Percentiles rank a stretch among this genome's conserved stretches.
Evolutionary conservation across 306 rosid species (phyloP).

Genomic region (Prunus mume): DNA sequence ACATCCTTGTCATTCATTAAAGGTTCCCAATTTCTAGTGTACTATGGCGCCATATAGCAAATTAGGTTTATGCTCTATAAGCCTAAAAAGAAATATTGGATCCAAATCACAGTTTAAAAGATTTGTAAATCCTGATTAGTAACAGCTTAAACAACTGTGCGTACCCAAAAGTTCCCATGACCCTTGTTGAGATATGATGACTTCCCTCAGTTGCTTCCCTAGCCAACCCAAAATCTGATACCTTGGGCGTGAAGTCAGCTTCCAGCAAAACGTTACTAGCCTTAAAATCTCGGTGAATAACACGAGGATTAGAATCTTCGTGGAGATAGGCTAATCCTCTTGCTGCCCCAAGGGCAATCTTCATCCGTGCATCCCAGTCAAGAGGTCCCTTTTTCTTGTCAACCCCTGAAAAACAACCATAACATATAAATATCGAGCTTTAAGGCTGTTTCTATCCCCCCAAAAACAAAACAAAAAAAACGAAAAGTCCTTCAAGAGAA

Average conservation of each 20-base stretch:
- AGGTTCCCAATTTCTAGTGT: not conserved
- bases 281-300: slow-evolving; percentile 93
- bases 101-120: not conserved
- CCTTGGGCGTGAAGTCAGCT: slow-evolving; percentile 91
- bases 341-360: slow-evolving; percentile 95
- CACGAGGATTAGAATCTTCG: slow-evolving; percentile 95
- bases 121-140: not conserved
- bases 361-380: slow-evolving; percentile 89
- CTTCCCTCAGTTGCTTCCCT: slow-evolving; percentile 97
- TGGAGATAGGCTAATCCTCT: slow-evolving; percentile 98
- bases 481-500: too few relatives aligned
- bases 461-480: too few relatives aligned
- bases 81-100: not conserved
- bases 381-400: slow-evolving; percentile 71
- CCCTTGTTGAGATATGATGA: slow-evolving; percentile 78
- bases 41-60: not conserved
- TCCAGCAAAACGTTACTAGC: slow-evolving; percentile 89
- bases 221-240: slow-evolving; percentile 97
- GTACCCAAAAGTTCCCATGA: slow-evolving; percentile 99
- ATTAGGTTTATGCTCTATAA: not conserved
- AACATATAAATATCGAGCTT: slow-evolving; percentile 11
- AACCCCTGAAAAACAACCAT: slow-evolving; percentile 51
- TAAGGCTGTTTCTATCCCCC: too few relatives aligned
- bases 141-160: not conserved
- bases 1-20: not conserved